Evolutionary conservation across 176 grass and related monocot species (phyloP), one percentile per base, ranked within the genome.

Genomic region (Typha latifolia): DNA sequence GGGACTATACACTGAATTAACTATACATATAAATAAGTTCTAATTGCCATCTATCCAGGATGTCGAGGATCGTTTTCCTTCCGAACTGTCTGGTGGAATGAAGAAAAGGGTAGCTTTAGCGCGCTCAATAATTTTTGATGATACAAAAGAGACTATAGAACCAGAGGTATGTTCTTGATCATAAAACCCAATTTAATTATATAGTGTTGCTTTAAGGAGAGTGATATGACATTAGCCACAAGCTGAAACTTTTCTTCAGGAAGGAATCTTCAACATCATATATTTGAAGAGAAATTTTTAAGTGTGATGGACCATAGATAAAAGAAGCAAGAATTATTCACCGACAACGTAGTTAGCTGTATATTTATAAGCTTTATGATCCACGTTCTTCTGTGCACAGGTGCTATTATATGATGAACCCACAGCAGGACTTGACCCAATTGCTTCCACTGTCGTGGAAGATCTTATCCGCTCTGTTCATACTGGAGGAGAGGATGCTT

Each of bases 51-150:
- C 24, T 78, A 43, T 74, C 47, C 64, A 97, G 93, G 88, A 78
- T 74, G 93, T 97, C 18, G 93, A 97, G 74, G 80, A 97, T 27
- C 81, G 68, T 49, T 88, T 92, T 84, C 88, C 93, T 49, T 92
- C 93, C 49, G 93, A 97, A 74, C 78, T 97, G 49, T 97, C 93
- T 47, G 93, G 93, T 59, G 93, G 93, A 69, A 97, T 97, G 93
- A 97, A 97, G 89, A 97, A 97, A 69, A 88, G 93, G 81, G 93
- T 97, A 72, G 93, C 93, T 74, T 84, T 97, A 79, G 93, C 93
- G 23, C 82, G 93, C 49, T 92, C 93, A 8, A 97, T 97, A 74
- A 97, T 97, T 79, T 92, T 72, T 68, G 93, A 97, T 74, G 72
- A 97, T 71, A 86, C 85, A 47, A 92, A 92, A 78, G 85, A 92